Evolutionary conservation across 2,329 filamentous ascomycete genomes (phyloP), one percentile per base, ranked within the genome.

Genomic region (Ceratocystis destructans): DNA sequence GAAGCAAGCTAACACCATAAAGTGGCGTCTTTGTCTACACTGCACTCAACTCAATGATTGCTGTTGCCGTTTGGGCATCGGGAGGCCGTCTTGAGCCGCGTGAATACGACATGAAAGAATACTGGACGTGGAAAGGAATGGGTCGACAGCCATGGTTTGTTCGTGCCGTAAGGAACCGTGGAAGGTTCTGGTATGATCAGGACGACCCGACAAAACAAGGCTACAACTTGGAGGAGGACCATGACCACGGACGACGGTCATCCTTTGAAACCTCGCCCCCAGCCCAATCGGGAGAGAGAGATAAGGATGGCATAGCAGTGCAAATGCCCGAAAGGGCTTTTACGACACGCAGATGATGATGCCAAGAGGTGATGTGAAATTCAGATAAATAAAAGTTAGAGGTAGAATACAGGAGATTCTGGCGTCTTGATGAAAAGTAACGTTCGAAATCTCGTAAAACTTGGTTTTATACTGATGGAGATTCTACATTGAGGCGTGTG

Each of bases 1-100:
- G 17, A 57, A 17, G 41, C 31, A 46, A 61, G 15, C 28, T 37
- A 50, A 4, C 28, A 2, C 7, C 1, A 1, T 6, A 20, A 66
- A 82, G 80, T 1, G 80, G 80, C 15, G 71, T 87, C 76, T 73
- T 88, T 76, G 70, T 82, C 68, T 76, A 83, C 75, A 69, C 80
- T 69, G 68, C 79, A 69, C 71, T 85, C 77, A 76, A 82, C 74
- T 72, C 74, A 2, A 72, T 79, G 45, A 77, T 83, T 57, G 79
- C 76, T 61, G 65, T 79, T 7, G 73, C 80, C 5, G 76, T 82
- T 64, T 74, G 73, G 48, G 63, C 77, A 31, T 80, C 79, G 1
- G 71, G 76, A 1, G 78, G 78, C 3, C 71, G 73, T 3, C 69
- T 80, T 28, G 76, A 79, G 70, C 80, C 80, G 3, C 75, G 76